Evolutionary conservation across 2,329 filamentous ascomycete species (phyloP).

Genomic region (Trichoderma endophyticum): DNA sequence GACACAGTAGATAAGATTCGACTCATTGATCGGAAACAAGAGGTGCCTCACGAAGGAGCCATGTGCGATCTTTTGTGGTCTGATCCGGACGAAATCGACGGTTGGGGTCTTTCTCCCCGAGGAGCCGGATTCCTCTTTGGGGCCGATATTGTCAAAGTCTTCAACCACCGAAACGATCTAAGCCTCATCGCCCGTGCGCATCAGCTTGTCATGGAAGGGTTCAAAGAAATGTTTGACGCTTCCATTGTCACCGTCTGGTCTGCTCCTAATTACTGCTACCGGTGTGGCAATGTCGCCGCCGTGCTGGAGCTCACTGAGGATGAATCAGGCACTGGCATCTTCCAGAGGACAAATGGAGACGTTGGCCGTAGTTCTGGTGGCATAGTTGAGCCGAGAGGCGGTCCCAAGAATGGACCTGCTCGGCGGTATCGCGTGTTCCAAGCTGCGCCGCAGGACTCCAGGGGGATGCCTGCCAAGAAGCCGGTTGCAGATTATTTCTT

Average conservation of each 20-base stretch:
- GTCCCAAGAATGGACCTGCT: constrained; percentile 65
- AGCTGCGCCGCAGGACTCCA: constrained; percentile 89
- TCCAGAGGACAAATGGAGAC: constrained; percentile 69
- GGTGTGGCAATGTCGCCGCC: constrained; percentile 92
- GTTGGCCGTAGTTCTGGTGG: constrained; percentile 55
- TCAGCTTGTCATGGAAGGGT: constrained; percentile 98
- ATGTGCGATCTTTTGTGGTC: constrained; percentile 99
- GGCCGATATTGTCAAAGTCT: constrained; percentile 89
- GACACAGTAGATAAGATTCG: constrained; percentile 95
- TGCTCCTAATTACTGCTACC: constrained; percentile 94
- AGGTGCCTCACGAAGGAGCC: constrained; percentile 95
- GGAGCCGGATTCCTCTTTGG: constrained; percentile 96
- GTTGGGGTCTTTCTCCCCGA: constrained; percentile 90
- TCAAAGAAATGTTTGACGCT: constrained; percentile 98
- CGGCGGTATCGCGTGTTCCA: constrained; percentile 93
- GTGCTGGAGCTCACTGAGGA: constrained; percentile 92
- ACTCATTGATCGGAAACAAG: constrained; percentile 91
- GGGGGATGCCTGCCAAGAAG: constrained; percentile 99
- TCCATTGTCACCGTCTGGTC: constrained; percentile 99
- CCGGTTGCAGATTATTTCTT: constrained; percentile 97
- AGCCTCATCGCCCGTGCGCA: constrained; percentile 90
- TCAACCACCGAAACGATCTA: constrained; percentile 92
- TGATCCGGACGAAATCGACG: constrained; percentile 95
- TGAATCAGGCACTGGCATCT: constrained; percentile 67
- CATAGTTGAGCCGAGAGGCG: constrained; percentile 46